Base-by-base conservation (phyloP, 495 filamentous ascomycete genomes). In the Cryomyces minteri region DNA sequence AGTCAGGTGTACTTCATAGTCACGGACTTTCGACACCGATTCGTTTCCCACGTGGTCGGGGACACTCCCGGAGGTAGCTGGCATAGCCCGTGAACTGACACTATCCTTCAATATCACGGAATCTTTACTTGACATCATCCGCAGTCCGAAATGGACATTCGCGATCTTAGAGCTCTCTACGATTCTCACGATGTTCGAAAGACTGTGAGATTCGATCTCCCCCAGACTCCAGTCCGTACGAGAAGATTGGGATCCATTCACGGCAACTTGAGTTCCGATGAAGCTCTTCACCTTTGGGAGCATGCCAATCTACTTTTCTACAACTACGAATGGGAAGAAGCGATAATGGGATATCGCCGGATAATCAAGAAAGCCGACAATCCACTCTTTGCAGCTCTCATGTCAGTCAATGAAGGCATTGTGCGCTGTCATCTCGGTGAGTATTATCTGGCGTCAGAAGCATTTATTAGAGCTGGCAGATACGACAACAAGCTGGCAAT, bases 201-300 rank as follows among this genome's bases (percentile, higher is more conserved):
- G 18, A 1, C 18, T 25, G 18, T 25, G 18, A 25, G 18, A 25
- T 25, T 25, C 18, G 18, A 25, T 25, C 18, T 25, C 18, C 18
- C 18, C 18, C 18, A 25, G 18, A 25, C 18, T 2, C 18, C 18
- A 25, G 18, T 2, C 18, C 18, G 18, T 25, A 25, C 18, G 18
- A 25, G 34, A 1, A 3, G 9, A 9, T 9, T 3, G 9, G 34
- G 3, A 12, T 4, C 40, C 9, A 41, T 18, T 9, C 40, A 29
- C 40, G 28, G 10, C 10, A 30, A 41, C 25, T 18, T 41, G 8
- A 33, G 6, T 25, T 8, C 31, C 25, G 11, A 30, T 11, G 25
- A 48, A 12, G 43, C 34, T 4, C 34, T 55, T 32, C 46, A 55
- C 39, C 32, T 55, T 44, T 55, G 53, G 53, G 53, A 55, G 39